Conservation (phyloP, 73 alveolate genomes). For the Tetrahymena thermophila region DNA sequence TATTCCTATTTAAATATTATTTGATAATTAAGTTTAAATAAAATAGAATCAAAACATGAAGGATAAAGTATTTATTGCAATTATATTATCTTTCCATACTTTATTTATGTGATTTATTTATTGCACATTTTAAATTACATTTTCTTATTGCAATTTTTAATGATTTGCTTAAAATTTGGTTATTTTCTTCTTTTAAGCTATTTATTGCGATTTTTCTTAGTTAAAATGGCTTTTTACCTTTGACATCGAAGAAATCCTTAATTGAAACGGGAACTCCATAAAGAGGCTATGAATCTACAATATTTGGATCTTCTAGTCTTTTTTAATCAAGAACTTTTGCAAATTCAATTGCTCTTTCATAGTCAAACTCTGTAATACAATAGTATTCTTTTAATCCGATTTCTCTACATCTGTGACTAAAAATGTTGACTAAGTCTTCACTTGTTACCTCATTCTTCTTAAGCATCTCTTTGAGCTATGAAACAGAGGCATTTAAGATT, state of each 20-base stretch:
- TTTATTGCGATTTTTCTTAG: too few species aligned
- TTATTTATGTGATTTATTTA: too few species aligned
- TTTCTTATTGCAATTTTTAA: too few species aligned
- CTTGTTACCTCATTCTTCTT: background rate
- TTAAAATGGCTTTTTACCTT: background rate
- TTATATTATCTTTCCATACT: too few species aligned
- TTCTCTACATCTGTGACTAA: background rate
- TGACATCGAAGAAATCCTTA: slow-evolving; percentile 38
- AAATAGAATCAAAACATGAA: too few species aligned
- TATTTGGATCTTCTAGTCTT: background rate
- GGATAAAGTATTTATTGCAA: too few species aligned
- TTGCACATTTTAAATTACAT: too few species aligned
- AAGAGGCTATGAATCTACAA: slow-evolving; percentile 13
- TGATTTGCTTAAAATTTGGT: too few species aligned
- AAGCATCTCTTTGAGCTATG: background rate
- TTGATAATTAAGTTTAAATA: too few species aligned
- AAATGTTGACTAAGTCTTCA: background rate
- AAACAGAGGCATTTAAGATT: background rate
- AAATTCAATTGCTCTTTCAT: background rate
- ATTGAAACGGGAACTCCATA: slow-evolving; percentile 61
- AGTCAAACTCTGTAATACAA: background rate
- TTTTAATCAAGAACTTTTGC: background rate
- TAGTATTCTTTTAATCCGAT: background rate
- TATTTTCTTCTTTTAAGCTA: too few species aligned
- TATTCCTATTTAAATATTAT: background rate